A percentile compares a stretch with the other conserved stretches of the same genome.
These are phyloP conservation scores for Ceriops decandra DNA, from an alignment of 345 rosid species.

Conservation along the genomic window DNA sequence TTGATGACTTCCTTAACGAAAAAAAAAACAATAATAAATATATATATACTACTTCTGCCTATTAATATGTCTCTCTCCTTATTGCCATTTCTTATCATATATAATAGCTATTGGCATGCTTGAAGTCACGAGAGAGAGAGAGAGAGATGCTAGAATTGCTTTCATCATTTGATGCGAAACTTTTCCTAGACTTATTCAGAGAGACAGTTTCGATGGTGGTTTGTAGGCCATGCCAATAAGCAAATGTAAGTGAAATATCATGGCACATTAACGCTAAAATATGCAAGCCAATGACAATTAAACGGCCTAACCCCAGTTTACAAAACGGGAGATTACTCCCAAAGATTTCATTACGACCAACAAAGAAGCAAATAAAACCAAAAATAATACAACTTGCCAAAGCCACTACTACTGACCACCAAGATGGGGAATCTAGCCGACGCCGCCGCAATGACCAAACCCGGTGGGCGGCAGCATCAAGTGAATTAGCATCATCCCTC, in stretches of 20 bases:
- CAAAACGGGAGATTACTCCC: not conserved
- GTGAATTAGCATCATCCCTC: slow-evolving; percentile 9
- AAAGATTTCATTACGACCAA: not conserved
- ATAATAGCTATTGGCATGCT: too few species aligned
- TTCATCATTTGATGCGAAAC: not conserved
- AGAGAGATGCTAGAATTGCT: not conserved
- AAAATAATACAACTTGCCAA: not conserved
- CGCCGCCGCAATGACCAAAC: not conserved
- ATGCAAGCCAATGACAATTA: too few species aligned
- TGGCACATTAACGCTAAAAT: not conserved
- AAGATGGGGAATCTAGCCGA: not conserved
- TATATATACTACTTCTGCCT: too few species aligned
- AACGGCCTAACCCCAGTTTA: too few species aligned
- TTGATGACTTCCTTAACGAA: too few species aligned
- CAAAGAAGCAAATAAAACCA: not conserved
- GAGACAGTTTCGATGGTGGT: not conserved
- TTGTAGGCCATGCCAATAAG: not conserved
- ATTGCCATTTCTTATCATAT: too few species aligned
- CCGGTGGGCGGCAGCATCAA: not conserved
- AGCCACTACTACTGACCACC: not conserved
- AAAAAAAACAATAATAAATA: too few species aligned
- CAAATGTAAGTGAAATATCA: not conserved
- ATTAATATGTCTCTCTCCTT: too few species aligned
- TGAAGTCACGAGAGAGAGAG: not conserved
- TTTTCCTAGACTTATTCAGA: not conserved